phyloP scores from a whole-genome alignment of 192 early-diverging fungal species.

The Spizellomyces punctatus region DNA sequence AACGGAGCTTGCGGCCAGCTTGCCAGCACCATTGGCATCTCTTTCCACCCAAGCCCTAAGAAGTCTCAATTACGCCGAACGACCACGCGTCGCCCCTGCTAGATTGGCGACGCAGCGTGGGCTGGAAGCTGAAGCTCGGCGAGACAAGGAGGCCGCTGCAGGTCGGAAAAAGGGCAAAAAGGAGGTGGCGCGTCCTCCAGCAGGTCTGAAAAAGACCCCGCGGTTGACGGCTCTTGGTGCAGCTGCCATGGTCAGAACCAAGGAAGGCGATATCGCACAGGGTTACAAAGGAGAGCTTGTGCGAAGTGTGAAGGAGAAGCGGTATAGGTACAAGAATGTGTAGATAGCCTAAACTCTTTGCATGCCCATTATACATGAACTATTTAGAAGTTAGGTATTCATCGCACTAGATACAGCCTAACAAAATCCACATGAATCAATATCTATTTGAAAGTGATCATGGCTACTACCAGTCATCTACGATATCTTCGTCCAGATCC shows the following conservation, averaged over 20 bases:
- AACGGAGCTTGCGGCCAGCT: slow-evolving; percentile 22
- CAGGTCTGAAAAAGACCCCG: slow-evolving; percentile 23
- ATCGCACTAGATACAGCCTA: too few relatives aligned
- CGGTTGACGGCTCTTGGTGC: slow-evolving; percentile 42
- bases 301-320: slow-evolving; percentile 36
- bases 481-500: slow-evolving; percentile 1
- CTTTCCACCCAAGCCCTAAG: slow-evolving; percentile 28
- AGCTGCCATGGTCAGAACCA: slow-evolving; percentile 43
- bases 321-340: slow-evolving; percentile 49
- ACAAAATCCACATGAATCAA: too few relatives aligned
- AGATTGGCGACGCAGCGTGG: slow-evolving; percentile 34
- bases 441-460: too few relatives aligned
- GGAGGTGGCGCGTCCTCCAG: neutral
- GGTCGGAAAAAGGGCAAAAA: slow-evolving; percentile 23
- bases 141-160: slow-evolving; percentile 6
- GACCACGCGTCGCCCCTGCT: neutral
- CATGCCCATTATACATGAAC: neutral
- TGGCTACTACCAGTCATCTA: neutral
- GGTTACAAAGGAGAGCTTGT: slow-evolving; percentile 35
- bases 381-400: too few relatives aligned
- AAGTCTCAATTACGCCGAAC: slow-evolving; percentile 36
- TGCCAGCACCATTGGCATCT: slow-evolving; percentile 29
- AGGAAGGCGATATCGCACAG: slow-evolving; percentile 43
- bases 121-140: slow-evolving; percentile 1
- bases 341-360: slow-evolving; percentile 4